These are phyloP conservation scores for Dentipellis fragilis DNA, from an alignment of 768 basidiomycete species.

Conservation along the genomic window DNA sequence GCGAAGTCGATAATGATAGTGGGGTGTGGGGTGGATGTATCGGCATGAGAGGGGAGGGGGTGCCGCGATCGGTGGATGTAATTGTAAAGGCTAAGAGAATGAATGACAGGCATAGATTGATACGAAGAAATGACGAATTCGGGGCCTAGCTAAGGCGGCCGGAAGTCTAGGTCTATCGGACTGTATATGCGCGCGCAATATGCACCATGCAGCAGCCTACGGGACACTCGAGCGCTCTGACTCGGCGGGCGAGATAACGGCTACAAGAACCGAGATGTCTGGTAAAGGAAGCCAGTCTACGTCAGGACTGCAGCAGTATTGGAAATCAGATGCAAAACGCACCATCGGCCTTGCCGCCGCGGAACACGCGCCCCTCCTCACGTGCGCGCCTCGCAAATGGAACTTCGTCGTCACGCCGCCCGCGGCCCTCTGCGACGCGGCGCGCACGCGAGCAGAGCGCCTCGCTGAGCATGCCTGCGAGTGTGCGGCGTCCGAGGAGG, in stretches of 20 bases:
- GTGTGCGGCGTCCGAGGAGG: slow-evolving; percentile 37
- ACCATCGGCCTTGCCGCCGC: slow-evolving; percentile 85
- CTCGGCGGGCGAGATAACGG: slow-evolving; percentile 44
- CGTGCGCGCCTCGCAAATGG: slow-evolving; percentile 81
- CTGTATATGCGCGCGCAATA: no score
- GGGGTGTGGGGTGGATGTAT: no score
- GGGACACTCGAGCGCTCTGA: no score
- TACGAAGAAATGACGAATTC: no score
- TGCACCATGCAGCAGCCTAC: no score
- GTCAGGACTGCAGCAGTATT: neutral
- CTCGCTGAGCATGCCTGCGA: slow-evolving; percentile 66
- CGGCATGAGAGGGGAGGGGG: no score
- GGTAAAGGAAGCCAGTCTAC: slow-evolving; percentile 3
- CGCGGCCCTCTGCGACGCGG: slow-evolving; percentile 6
- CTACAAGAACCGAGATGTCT: slow-evolving; percentile 63
- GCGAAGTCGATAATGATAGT: no score
- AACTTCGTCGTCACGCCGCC: slow-evolving; percentile 35
- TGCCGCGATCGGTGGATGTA: no score
- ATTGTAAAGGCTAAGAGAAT: no score
- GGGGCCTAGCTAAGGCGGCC: no score
- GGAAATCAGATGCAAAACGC: slow-evolving; percentile 14
- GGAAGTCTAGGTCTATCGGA: no score
- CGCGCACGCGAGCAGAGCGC: slow-evolving; percentile 58
- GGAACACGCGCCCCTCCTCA: slow-evolving; percentile 61
- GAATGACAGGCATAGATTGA: no score